Base-by-base conservation (phyloP, 177 flowering plant genomes). In the Vitis hybrid region DNA sequence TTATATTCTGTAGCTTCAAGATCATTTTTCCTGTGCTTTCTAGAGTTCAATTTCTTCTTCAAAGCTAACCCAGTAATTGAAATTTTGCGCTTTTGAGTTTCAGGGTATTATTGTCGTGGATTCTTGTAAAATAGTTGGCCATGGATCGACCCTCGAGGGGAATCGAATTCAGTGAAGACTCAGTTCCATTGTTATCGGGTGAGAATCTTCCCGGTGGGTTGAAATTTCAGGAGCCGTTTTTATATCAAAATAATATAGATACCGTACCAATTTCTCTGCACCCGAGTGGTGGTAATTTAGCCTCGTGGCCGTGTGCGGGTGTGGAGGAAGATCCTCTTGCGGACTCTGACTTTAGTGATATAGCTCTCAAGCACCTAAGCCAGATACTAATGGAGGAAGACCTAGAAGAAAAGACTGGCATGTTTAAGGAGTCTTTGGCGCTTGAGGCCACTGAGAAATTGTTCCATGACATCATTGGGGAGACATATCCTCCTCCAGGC, bases 341-440 rank as follows among this genome's bases (percentile, higher is more conserved):
- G 64, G 90, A 83, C 64, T 73, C 4, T 69, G 90, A 87, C 70
- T 81, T 83, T 68, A 83, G 81, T 76, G 88, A 87, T 78, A 77
- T 57, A 8, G 84, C 78, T 56, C 81, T 84, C 13, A 77, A 74
- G 72, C 80, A 81, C 65, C 85, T 87, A 20, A 81, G 52, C 64
- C 79, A 82, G 68, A 83, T 87, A 57, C 88, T 85, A 52, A 81
- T 87, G 90, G 90, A 87, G 70, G 91, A 87, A 62, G 85, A 87
- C 53, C 71, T 81, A 61, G 89, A 82, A 49, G 87, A 82, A 54
- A 83, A 80, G 73, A 56, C 77, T 1, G 80, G 81, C 57, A 77
- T 81, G 83, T 83, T 77, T 64, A 82, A 83, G n/a, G 87, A 81
- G 60, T 82, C 87, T 59, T 74, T 81, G 21, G 84, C 80, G 10